Conservation (phyloP, 2,329 filamentous ascomycete species). For the Neopestalotiopsis clavispora region DNA sequence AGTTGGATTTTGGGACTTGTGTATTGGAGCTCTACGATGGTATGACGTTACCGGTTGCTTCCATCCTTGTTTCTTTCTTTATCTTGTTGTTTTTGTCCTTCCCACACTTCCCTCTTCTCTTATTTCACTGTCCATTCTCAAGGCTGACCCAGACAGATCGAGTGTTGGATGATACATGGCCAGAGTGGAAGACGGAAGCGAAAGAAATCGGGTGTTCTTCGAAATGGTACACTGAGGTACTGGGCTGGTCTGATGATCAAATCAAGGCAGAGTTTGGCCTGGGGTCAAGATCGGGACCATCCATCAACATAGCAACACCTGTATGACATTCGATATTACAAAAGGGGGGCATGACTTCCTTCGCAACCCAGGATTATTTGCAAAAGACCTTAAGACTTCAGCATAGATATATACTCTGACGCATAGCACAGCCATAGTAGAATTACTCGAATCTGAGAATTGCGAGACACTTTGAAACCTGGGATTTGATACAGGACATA, state of each 20-base stretch:
- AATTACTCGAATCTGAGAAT: no score
- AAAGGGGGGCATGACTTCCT: no score
- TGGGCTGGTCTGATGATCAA: constrained; percentile 13
- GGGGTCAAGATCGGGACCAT: background rate
- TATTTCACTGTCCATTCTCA: background rate
- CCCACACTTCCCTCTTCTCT: background rate
- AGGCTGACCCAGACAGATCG: background rate
- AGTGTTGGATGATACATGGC: background rate
- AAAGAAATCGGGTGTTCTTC: constrained; percentile 8
- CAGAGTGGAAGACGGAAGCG: background rate
- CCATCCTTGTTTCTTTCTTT: background rate
- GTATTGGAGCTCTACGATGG: constrained; percentile 3
- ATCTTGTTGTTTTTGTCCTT: no score
- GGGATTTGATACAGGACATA: background rate
- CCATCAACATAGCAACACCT: background rate
- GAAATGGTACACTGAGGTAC: constrained; percentile 2
- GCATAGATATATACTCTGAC: no score
- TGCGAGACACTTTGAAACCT: no score
- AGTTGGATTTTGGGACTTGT: constrained; percentile 8
- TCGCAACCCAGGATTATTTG: no score
- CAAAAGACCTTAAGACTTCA: no score
- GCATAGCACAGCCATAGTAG: no score
- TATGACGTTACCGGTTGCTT: no score
- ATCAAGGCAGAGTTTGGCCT: constrained; percentile 14
- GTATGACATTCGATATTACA: background rate